phyloP scores from a whole-genome alignment of 345 rosid genomes.

The Linum trigynum region DNA sequence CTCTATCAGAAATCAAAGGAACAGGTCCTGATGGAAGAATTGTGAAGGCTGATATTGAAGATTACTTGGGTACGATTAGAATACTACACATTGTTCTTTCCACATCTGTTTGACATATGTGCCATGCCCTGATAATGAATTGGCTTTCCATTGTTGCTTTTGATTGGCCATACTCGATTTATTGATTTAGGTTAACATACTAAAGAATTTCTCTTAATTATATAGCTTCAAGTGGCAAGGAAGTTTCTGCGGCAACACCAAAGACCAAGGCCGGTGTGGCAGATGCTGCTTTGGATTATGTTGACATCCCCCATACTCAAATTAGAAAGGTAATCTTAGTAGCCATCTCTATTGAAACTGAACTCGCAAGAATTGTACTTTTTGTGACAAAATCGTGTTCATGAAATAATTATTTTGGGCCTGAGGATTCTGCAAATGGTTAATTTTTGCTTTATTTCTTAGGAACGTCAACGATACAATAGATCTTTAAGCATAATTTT shows the following conservation, averaged over 20 bases:
- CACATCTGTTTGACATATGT: neutral
- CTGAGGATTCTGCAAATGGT: neutral
- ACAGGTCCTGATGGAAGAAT: slow-evolving; percentile 86
- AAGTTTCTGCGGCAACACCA: slow-evolving; percentile 45
- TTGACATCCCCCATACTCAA: slow-evolving; percentile 84
- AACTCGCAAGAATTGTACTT: neutral
- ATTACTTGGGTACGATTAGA: slow-evolving; percentile 55
- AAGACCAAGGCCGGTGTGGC: slow-evolving; percentile 32
- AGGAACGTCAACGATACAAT: neutral
- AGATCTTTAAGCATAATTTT: neutral
- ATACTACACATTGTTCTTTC: neutral
- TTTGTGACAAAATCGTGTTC: neutral
- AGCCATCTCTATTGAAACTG: neutral
- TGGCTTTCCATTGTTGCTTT: neutral
- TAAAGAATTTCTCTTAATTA: slow-evolving; percentile 10
- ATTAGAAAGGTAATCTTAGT: slow-evolving; percentile 64
- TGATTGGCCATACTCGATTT: neutral
- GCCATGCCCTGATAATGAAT: neutral
- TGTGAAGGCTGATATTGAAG: slow-evolving; percentile 90
- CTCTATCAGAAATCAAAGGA: slow-evolving; percentile 77
- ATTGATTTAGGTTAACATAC: neutral
- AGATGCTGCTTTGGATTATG: slow-evolving; percentile 60
- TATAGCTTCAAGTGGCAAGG: slow-evolving; percentile 68
- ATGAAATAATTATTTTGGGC: neutral
- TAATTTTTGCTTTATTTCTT: too few species aligned